Percentiles rank a stretch among this genome's conserved stretches.
These are phyloP conservation scores for Puccinia triticina DNA, from an alignment of 1,284 basidiomycete species.

Conservation along the genomic window DNA sequence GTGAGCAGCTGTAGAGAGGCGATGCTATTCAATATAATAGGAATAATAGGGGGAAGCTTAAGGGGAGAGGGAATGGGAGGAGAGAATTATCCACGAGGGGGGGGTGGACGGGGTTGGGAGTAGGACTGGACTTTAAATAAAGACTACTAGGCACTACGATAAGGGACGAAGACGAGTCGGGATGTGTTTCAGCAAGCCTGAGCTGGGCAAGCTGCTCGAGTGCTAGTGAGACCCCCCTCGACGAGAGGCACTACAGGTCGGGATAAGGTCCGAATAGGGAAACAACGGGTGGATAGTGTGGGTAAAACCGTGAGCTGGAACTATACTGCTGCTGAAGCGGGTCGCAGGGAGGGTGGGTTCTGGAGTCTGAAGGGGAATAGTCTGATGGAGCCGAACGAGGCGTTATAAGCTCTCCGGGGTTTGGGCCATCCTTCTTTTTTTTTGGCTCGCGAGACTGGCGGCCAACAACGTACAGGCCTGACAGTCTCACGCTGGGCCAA, in stretches of 20 bases:
- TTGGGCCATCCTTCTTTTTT: not conserved
- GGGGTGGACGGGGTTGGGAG: not conserved
- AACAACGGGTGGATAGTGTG: slow-evolving; percentile 19
- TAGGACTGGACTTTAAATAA: slow-evolving; percentile 18
- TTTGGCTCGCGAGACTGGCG: too few relatives aligned
- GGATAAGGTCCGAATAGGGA: not conserved
- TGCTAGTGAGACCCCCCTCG: not conserved
- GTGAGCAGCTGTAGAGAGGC: too few relatives aligned
- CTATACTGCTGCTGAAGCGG: slow-evolving; percentile 14
- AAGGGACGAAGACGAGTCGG: not conserved
- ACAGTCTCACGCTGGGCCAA: not conserved
- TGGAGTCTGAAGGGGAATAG: not conserved
- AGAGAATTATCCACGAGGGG: not conserved
- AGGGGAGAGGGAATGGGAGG: not conserved
- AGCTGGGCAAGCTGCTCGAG: not conserved
- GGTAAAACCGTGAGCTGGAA: slow-evolving; percentile 23
- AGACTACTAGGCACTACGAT: slow-evolving; percentile 3
- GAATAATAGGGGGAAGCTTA: not conserved
- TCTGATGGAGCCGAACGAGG: slow-evolving; percentile 2
- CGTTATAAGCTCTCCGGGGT: not conserved
- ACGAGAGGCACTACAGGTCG: too few relatives aligned
- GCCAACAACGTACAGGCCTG: too few relatives aligned
- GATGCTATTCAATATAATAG: too few relatives aligned
- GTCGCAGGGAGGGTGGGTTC: slow-evolving; percentile 9
- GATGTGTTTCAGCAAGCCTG: slow-evolving; percentile 5